Evolutionary conservation across 1,284 basidiomycete species (phyloP).

Genomic region (Apiotrichum gracile): DNA sequence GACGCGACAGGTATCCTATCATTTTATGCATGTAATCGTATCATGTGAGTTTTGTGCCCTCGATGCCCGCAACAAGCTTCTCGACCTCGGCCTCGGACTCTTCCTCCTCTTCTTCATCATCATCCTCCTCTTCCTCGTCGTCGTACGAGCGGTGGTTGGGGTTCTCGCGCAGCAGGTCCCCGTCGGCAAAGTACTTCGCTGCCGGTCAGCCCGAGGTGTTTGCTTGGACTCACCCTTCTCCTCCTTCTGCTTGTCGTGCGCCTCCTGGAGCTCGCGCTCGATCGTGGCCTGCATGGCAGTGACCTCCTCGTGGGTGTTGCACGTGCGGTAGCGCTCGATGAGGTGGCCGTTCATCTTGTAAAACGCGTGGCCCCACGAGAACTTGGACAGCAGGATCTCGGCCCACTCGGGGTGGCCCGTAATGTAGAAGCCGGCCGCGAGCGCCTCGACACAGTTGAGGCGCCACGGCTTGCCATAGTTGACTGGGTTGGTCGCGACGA

Average conservation of each 20-base stretch:
- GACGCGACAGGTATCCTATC: background rate
- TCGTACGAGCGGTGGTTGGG: slow-evolving; percentile 51
- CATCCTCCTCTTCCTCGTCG: slow-evolving; percentile 13
- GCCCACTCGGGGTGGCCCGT: slow-evolving; percentile 77
- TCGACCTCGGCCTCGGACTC: slow-evolving; percentile 36
- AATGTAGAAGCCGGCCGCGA: slow-evolving; percentile 88
- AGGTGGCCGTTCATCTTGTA: slow-evolving; percentile 71
- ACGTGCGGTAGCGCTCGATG: slow-evolving; percentile 67
- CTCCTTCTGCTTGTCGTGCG: slow-evolving; percentile 55
- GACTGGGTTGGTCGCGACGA: slow-evolving; percentile 85
- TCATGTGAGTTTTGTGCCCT: slow-evolving; percentile 12
- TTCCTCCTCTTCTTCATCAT: slow-evolving; percentile 6
- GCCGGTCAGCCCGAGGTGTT: slow-evolving; percentile 2
- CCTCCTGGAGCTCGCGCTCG: slow-evolving; percentile 65
- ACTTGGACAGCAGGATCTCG: slow-evolving; percentile 65
- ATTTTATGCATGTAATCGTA: slow-evolving; percentile 1
- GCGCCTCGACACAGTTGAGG: slow-evolving; percentile 84
- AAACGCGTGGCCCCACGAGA: slow-evolving; percentile 84
- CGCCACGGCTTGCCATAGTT: slow-evolving; percentile 94
- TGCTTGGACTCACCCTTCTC: slow-evolving; percentile 49
- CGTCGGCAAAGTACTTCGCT: slow-evolving; percentile 33
- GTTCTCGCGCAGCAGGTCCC: slow-evolving; percentile 55
- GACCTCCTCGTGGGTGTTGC: slow-evolving; percentile 61
- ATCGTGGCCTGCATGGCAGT: slow-evolving; percentile 63
- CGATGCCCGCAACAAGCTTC: slow-evolving; percentile 26